These are phyloP conservation scores for Xerocomus nothofagi DNA, from an alignment of 1,284 basidiomycete genomes.

Conservation along the genomic window DNA sequence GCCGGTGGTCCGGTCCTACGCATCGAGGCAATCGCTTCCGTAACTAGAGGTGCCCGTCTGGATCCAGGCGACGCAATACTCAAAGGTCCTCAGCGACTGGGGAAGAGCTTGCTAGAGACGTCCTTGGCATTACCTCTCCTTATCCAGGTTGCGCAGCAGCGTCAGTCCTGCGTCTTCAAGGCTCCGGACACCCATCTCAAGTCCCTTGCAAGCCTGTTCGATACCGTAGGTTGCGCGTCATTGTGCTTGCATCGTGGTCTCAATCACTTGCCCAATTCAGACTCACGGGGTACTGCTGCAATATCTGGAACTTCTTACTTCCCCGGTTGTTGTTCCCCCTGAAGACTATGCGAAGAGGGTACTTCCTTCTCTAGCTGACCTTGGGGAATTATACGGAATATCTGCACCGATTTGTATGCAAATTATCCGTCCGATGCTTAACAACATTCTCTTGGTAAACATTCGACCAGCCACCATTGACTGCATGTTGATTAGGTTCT, in stretches of 20 bases:
- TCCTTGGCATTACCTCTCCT: conserved; percentile 79
- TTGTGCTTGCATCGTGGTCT: conserved; percentile 20
- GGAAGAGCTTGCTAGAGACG: conserved; percentile 69
- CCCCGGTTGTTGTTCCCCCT: conserved; percentile 56
- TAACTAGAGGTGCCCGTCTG: conserved; percentile 66
- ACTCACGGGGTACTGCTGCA: conserved; percentile 77
- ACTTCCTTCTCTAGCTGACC: conserved; percentile 69
- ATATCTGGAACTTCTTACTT: conserved; percentile 72
- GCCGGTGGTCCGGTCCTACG: conserved; percentile 87
- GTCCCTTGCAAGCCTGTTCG: conserved; percentile 82
- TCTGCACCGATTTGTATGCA: conserved; percentile 88
- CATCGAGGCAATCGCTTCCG: conserved; percentile 79
- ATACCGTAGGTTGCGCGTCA: conserved; percentile 61
- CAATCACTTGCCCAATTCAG: conserved; percentile 39
- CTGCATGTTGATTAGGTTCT: conserved; percentile 13
- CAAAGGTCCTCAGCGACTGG: conserved; percentile 68
- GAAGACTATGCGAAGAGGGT: conserved; percentile 66
- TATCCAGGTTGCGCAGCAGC: conserved; percentile 85
- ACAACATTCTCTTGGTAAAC: conserved; percentile 61
- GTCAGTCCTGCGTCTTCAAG: conserved; percentile 76
- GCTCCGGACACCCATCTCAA: conserved; percentile 76
- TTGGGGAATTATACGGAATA: conserved; percentile 75
- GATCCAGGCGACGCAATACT: conserved; percentile 61
- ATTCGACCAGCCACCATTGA: conserved; percentile 1
- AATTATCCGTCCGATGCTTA: conserved; percentile 81